These are phyloP conservation scores for Psilocybe mexicana DNA, from an alignment of 1,284 basidiomycete species.

Conservation along the genomic window DNA sequence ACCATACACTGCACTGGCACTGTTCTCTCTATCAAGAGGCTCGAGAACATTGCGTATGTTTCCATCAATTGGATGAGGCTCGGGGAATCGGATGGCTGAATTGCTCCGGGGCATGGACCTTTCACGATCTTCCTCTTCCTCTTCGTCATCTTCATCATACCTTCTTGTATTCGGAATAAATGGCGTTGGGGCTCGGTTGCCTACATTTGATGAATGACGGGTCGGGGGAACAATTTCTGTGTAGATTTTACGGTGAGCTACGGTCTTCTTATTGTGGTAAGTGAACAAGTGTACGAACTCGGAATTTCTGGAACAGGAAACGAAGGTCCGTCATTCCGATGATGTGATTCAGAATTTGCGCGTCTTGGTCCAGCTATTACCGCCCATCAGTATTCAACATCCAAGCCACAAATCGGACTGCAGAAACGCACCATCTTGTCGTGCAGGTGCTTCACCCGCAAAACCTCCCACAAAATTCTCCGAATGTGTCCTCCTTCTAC, in stretches of 20 bases:
- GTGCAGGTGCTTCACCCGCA: constrained; percentile 6
- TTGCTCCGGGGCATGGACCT: constrained; percentile 12
- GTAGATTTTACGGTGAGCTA: background rate
- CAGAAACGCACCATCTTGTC: constrained; percentile 9
- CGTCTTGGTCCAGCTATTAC: constrained; percentile 14
- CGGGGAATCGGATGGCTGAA: constrained; percentile 16
- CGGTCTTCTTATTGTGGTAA: background rate
- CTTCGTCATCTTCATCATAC: constrained; percentile 17
- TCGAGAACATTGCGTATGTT: constrained; percentile 28
- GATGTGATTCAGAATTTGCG: constrained; percentile 19
- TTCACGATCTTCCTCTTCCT: constrained; percentile 20
- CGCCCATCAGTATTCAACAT: background rate
- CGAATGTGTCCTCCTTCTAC: constrained; percentile 14
- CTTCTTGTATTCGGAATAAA: constrained; percentile 18
- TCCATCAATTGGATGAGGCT: constrained; percentile 20
- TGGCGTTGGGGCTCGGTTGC: constrained; percentile 23
- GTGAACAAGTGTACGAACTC: constrained; percentile 1
- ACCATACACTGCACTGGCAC: constrained; percentile 21
- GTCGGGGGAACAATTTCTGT: background rate
- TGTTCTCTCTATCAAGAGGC: constrained; percentile 27
- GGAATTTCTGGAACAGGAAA: constrained; percentile 12
- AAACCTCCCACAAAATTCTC: constrained; percentile 22
- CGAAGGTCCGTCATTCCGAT: constrained; percentile 12
- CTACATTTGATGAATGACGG: background rate
- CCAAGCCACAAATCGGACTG: background rate